Evolutionary conservation across 805 yeast species (phyloP), one percentile per base, ranked within the genome.

Genomic region (Ogataea saltuana): DNA sequence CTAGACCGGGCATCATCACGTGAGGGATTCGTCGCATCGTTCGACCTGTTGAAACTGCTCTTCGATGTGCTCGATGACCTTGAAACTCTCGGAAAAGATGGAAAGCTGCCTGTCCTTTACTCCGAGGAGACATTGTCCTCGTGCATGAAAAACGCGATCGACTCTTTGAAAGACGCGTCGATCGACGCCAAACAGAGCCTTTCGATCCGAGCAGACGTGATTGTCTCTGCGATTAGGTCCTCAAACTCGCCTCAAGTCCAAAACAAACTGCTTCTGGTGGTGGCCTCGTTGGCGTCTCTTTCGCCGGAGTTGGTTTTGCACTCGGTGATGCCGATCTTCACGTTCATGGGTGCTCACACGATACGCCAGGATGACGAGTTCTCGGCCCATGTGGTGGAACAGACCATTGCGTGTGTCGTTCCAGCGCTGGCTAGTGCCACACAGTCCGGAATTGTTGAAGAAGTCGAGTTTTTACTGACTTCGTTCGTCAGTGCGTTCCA

Each of bases 241-340:
- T 83, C 97, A 1, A 76, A 81, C 33, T 87, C 96, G 21, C 98
- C 97, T 2, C 98, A 91, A 64, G 95, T 90, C 20, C 99, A 93
- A 67, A 93, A 93, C 67, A 78, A 89, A 53, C 68, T 91, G 39
- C 70, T 93, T 46, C 69, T 91, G 45, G 91, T 93, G 20, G 81
- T 93, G 53, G 85, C 97, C 2, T 84, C 88, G 37, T 70, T 93
- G 53, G 98, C 98, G 1, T 72, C 88, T 1, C 68, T 93, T 43
- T 86, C 91, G 10, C 97, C 98, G 7, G 97, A 91, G 58, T 79
- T 85, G 22, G 89, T 93, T 21, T 70, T 93, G 41, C 98, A 93
- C 67, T 86, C 97, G 2, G 96, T 93, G 7, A 93, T 93, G 99
- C 99, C 99, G n/a, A 91, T 93, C 39, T 93, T 93, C 71, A 93